Base-by-base conservation (phyloP, 768 basidiomycete species). In the Rhizopogon salebrosus region DNA sequence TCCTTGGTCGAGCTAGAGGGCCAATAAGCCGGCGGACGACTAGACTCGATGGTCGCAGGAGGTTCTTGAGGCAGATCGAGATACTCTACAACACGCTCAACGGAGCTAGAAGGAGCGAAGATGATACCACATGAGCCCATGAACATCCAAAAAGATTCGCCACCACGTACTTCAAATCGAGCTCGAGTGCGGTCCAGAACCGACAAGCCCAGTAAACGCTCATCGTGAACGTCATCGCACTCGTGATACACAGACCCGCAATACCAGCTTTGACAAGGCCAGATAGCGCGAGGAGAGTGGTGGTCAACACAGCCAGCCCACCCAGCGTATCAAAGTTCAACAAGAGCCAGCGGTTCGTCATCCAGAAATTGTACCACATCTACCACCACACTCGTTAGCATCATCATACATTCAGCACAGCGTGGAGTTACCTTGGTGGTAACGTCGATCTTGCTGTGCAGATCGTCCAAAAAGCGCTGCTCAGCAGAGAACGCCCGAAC, bases 11-110 rank as follows among this genome's bases (percentile, higher is more conserved):
- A 74, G 53, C 77, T 83, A 0, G 92, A 92, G 0, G 94, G 94
- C 94, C 94, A 97, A 62, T 94, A 94, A 0, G 93, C 94, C 1
- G 94, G 94, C 1, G 85, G 86, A 6, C 89, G 80, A 52, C 78
- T 80, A 0, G 78, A 77, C 57, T 92, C 85, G 45, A 93, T 85
- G 53, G 87, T 62, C 0, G 84, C 76, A 2, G 90, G 83, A 0
- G 94, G 87, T 63, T 95, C 92, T 65, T 92, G 90, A 0, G 92
- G 92, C 5, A 97, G 76, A 48, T 90, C 81, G 23, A 95, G 82
- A 72, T 95, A 95, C 74, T 95, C 93, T 6, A 92, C 83, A 13
- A 95, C 79, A 54, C 94, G 88, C 66, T 98, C 93, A 4, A 95
- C 91, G 11, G 90, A 87, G 72, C 89, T 91, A 5, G 13, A 27